Conservation (phyloP, 164 flowering plant genomes). For the Liriodendron chinense region DNA sequence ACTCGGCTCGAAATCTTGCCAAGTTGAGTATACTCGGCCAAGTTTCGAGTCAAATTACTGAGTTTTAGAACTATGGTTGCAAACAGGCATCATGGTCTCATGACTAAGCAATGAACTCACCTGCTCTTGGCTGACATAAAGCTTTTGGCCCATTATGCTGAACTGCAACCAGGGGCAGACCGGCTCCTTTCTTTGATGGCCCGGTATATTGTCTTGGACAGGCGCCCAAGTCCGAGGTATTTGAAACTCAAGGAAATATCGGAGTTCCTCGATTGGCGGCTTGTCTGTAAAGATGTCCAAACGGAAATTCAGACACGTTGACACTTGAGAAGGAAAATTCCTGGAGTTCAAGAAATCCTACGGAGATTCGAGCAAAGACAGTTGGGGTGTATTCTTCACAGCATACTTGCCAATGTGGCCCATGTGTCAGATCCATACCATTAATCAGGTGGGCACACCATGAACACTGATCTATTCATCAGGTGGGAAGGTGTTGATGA, state of each 20-base stretch:
- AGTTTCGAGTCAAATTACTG: neutral
- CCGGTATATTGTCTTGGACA: constrained; percentile 45
- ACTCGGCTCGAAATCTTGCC: neutral
- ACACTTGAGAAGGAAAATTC: neutral
- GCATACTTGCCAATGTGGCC: neutral
- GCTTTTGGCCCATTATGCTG: constrained; percentile 88
- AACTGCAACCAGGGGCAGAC: constrained; percentile 82
- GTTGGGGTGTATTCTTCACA: neutral
- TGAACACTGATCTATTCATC: neutral
- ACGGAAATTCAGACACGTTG: neutral
- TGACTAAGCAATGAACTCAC: constrained; percentile 25
- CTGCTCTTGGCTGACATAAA: constrained; percentile 80
- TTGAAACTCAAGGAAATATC: constrained; percentile 82
- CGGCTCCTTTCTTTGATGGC: constrained; percentile 74
- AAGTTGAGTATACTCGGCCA: neutral
- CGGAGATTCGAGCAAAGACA: neutral
- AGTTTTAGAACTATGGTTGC: too few species aligned
- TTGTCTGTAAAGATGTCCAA: constrained; percentile 48
- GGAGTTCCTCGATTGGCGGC: constrained; percentile 80
- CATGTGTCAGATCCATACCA: neutral
- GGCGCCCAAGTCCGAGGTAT: constrained; percentile 84
- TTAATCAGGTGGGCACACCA: neutral
- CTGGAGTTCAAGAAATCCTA: neutral
- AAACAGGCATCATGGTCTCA: neutral
- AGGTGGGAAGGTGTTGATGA: neutral